Base-by-base conservation (phyloP, 2,329 filamentous ascomycete genomes). In the Dactylellina parvicollis region DNA sequence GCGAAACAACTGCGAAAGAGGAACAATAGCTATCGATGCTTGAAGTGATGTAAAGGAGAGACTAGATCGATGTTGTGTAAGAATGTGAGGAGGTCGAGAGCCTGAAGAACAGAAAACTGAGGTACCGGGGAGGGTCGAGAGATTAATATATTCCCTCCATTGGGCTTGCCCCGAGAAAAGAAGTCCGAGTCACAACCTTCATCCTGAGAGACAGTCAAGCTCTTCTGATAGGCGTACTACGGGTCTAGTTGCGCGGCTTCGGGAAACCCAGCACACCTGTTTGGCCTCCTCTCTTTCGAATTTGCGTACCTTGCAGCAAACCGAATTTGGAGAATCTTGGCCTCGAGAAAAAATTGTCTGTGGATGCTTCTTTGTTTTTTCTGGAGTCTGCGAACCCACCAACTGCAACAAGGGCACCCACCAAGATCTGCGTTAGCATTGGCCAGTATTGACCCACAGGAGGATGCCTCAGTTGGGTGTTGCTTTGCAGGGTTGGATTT, bases 41-140 rank as follows among this genome's bases (percentile, higher is more conserved):
- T 73, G 60, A 50, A 40, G 24, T 32, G 61, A 55, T 42, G 32
- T 66, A 66, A 73, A 73, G 69, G 69, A 73, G 69, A 66, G 69
- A 73, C 69, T 73, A 73, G 69, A 73, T 65, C 69, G 69, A 73
- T 73, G 59, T 54, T 71, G 40, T n/a, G 52, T 49, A 55, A 73
- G 49, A 59, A 73, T 73, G 52, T 61, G 69, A 73, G 59, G 59
- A 72, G 56, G 55, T 73, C 50, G 69, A 42, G 60, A 59, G 69
- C 60, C 57, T 66, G 69, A 64, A 30, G 28, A 52, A 65, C 32
- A 61, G n/a, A 61, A 54, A 44, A 20, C 26, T 70, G 60, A 46
- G 60, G 61, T 66, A 44, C 61, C 69, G 69, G 69, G 69, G 69
- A 73, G 60, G 60, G 60, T 73, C 60, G 54, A 73, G 57, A 73